Evolutionary conservation across 2,329 filamentous ascomycete species (phyloP).

Genomic region (Chrysosporium queenslandicum): DNA sequence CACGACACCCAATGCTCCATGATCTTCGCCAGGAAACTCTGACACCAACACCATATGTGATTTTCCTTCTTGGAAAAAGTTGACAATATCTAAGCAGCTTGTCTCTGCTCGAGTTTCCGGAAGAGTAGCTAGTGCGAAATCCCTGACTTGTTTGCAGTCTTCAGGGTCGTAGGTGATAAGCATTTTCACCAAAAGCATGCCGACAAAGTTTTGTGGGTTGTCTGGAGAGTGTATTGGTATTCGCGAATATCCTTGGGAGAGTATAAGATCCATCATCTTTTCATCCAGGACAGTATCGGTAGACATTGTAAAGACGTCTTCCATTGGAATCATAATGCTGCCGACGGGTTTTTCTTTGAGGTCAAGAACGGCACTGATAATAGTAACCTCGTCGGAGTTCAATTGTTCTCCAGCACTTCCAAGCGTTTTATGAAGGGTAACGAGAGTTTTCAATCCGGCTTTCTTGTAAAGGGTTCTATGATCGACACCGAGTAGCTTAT

Average conservation of each 20-base stretch:
- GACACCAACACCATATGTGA: slow-evolving; percentile 98
- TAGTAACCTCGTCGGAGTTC: slow-evolving; percentile 96
- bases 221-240: slow-evolving; percentile 88
- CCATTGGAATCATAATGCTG: slow-evolving; percentile 97
- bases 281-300: slow-evolving; percentile 89
- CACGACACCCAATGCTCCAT: slow-evolving; percentile 83
- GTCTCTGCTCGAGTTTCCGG: slow-evolving; percentile 93
- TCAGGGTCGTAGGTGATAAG: slow-evolving; percentile 98
- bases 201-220: slow-evolving; percentile 78
- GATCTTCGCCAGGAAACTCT: slow-evolving; percentile 77
- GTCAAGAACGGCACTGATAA: slow-evolving; percentile 93
- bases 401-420: slow-evolving; percentile 76
- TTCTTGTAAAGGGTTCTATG: slow-evolving; percentile 98
- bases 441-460: slow-evolving; percentile 88
- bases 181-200: slow-evolving; percentile 97
- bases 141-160: slow-evolving; percentile 72
- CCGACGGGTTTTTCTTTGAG: slow-evolving; percentile 93
- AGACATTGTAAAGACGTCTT: slow-evolving; percentile 94
- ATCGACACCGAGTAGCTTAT: slow-evolving; percentile 84
- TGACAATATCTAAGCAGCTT: slow-evolving; percentile 95
- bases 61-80: slow-evolving; percentile 99
- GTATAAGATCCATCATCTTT: slow-evolving; percentile 83
- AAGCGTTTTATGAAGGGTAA: slow-evolving; percentile 75
- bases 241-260: slow-evolving; percentile 87
- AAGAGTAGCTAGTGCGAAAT: slow-evolving; percentile 85